These are phyloP conservation scores for Panus rudis DNA, from an alignment of 768 basidiomycete species.

Conservation along the genomic window DNA sequence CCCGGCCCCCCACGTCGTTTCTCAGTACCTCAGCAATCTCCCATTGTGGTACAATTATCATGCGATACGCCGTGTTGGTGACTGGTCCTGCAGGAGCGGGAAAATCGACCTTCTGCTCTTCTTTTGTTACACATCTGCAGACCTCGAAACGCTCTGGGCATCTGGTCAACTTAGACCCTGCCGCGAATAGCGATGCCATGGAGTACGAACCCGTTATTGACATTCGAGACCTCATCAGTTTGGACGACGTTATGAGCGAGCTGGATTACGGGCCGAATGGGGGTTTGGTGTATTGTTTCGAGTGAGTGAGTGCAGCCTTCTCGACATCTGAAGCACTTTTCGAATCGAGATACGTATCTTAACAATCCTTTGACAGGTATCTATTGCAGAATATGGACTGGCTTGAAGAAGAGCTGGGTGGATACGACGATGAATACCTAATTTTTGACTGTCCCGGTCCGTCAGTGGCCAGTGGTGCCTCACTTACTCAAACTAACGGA, in stretches of 20 bases:
- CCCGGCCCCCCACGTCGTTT: too few species aligned
- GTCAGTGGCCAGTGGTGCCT: slow-evolving; percentile 1
- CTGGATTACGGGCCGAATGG: slow-evolving; percentile 95
- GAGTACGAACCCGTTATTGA: slow-evolving; percentile 91
- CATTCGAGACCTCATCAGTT: slow-evolving; percentile 84
- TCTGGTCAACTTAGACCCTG: slow-evolving; percentile 96
- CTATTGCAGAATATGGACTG: slow-evolving; percentile 96
- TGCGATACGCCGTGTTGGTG: slow-evolving; percentile 86
- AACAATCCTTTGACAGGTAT: slow-evolving; percentile 58
- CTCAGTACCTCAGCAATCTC: too few species aligned
- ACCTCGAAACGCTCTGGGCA: slow-evolving; percentile 79
- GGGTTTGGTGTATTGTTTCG: slow-evolving; percentile 96
- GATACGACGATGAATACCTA: slow-evolving; percentile 93
- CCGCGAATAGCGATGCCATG: slow-evolving; percentile 78
- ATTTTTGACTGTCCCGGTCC: slow-evolving; percentile 87
- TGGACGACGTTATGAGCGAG: slow-evolving; percentile 96
- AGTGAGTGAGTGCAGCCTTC: slow-evolving; percentile 68
- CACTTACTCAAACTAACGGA: slow-evolving; percentile 5
- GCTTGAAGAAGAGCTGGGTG: slow-evolving; percentile 93
- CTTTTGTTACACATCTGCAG: slow-evolving; percentile 84
- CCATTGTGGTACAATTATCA: too few species aligned
- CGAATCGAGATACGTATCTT: too few species aligned
- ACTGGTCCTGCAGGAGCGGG: slow-evolving; percentile 98
- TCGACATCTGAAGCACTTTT: not conserved
- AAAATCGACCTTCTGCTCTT: slow-evolving; percentile 88